Conservation (phyloP, 805 yeast species). For the Metschnikowia picachoensis region DNA sequence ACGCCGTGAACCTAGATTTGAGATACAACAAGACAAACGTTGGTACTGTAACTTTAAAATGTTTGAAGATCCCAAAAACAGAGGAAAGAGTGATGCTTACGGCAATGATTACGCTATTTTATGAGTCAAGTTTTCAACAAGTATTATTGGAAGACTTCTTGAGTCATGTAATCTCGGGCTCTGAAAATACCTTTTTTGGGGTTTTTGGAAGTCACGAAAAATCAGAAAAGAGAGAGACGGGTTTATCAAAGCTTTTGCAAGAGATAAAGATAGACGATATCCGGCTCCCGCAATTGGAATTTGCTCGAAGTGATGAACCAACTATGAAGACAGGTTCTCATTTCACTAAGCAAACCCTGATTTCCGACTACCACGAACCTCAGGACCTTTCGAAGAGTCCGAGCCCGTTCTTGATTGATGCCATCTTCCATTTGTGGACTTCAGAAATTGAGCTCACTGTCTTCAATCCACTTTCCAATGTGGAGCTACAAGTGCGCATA, state of each 20-base stretch:
- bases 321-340: not conserved
- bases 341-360: too few relatives aligned
- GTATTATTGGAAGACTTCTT: conserved; percentile 16
- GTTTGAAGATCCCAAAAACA: conserved; percentile 19
- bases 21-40: conserved; percentile 30
- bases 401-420: conserved; percentile 43
- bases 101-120: conserved; percentile 16
- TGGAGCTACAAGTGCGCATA: conserved; percentile 40
- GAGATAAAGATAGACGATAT: conserved; percentile 14
- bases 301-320: not conserved
- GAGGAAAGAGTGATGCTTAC: conserved; percentile 18
- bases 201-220: conserved; percentile 1
- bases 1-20: conserved; percentile 24
- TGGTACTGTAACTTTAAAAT: conserved; percentile 26
- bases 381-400: not conserved
- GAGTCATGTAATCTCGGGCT: conserved; percentile 21
- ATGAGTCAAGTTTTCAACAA: conserved; percentile 6
- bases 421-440: conserved; percentile 51
- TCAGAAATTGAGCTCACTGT: conserved; percentile 53
- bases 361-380: too few relatives aligned
- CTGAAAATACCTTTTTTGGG: conserved; percentile 7
- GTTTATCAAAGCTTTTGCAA: conserved; percentile 3
- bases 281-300: conserved; percentile 16
- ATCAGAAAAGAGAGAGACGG: not conserved
- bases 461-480: conserved; percentile 51